Base-by-base conservation (phyloP, 768 basidiomycete genomes). In the Russula lepida region DNA sequence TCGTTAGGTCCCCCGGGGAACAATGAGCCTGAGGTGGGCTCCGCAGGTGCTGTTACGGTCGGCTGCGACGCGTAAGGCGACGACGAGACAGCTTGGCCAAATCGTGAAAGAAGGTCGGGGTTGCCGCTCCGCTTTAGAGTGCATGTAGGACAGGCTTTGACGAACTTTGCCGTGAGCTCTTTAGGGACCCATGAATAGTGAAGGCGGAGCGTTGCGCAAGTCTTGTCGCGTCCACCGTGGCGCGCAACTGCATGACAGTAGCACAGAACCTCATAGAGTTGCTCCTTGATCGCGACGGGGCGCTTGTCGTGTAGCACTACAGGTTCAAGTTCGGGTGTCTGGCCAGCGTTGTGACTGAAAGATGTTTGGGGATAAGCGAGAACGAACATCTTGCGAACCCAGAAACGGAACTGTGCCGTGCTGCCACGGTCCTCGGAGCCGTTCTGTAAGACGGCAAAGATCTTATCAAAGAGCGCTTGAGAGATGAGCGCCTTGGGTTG, bases 161-260 rank as follows among this genome's bases (percentile, higher is more conserved):
- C 84, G 69, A 90, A 93, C 60, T 81, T 81, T 19, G 86, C 82
- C 49, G 91, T 81, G 44, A 93, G 83, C 68, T 89, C 86, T 73
- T 92, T 92, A 17, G 91, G 90, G 28, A 93, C 81, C 84, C 86
- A 92, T 9, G 87, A 85, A 71, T 90, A 93, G 67, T 81, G 80
- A 62, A 81, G 75, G 51, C 86, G 77, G 41, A 92, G 79, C 58
- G 83, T 75, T 2, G 79, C 77, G 59, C 81, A 82, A 0, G 91
- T 93, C 75, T 83, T 88, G 72, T 93, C 91, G 23, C 89, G 82
- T 28, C 89, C 90, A 15, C 84, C 87, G 68, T 92, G 90, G 11
- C 79, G 75, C 54, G 79, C 75, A 50, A 78, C 77, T 15, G 77
- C 80, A 65, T 92, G 91, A 64, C 83, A 86, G 66, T 85, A 84